Evolutionary conservation across 108 stramenopile genomes (phyloP).

Genomic region (Nitzschia sp.): DNA sequence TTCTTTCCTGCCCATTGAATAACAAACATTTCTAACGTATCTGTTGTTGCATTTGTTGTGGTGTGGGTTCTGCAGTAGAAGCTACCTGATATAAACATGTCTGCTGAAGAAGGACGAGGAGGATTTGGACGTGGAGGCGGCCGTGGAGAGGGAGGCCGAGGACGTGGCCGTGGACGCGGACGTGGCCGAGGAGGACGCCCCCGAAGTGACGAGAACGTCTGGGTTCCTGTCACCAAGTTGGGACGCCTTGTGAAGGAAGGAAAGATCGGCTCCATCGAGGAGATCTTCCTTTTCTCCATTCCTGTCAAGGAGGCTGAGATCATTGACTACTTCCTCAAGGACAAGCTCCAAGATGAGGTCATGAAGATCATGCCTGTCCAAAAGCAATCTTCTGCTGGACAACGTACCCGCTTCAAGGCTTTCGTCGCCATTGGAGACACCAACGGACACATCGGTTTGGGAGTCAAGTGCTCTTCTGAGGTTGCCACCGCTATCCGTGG

Average conservation of each 20-base stretch:
- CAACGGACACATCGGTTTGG: constrained; percentile 98
- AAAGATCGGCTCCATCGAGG: constrained; percentile 97
- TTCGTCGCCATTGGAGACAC: constrained; percentile 98
- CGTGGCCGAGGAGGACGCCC: constrained; percentile 87
- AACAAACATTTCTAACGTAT: no score
- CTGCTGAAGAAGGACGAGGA: constrained; percentile 34
- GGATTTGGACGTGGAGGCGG: constrained; percentile 62
- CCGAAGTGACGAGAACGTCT: constrained; percentile 90
- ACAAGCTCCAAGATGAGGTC: constrained; percentile 99
- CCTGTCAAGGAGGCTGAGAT: constrained; percentile 99
- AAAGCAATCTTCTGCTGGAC: constrained; percentile 99
- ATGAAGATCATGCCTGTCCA: constrained; percentile 99
- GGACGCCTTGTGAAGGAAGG: constrained; percentile 99
- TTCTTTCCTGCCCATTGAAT: no score
- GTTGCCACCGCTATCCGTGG: constrained; percentile 99
- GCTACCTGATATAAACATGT: constrained; percentile 14
- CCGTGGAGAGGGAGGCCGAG: constrained; percentile 65
- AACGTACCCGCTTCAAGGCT: constrained; percentile 99
- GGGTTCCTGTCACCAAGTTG: constrained; percentile 99
- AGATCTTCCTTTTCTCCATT: constrained; percentile 99
- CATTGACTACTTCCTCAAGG: constrained; percentile 95
- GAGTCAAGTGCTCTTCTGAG: constrained; percentile 98
- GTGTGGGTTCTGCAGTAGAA: not conserved
- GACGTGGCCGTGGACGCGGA: constrained; percentile 84
- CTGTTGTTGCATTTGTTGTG: no score